These are phyloP conservation scores for Gryganskiella cystojenkinii DNA, from an alignment of 192 early-diverging fungal species.

Conservation along the genomic window DNA sequence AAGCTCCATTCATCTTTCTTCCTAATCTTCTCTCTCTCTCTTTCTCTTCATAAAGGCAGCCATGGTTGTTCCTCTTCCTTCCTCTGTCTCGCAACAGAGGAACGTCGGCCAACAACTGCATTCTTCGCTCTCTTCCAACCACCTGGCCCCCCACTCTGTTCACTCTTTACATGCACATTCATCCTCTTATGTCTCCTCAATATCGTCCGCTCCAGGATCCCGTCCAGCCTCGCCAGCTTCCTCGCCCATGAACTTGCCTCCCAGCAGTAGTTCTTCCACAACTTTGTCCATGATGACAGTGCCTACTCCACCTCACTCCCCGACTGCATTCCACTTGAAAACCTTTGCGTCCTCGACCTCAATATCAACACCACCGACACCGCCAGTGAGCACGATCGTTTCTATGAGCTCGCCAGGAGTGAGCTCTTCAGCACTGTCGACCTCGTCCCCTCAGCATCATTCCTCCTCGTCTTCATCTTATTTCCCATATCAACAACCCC, in stretches of 20 bases:
- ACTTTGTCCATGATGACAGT: too few species aligned
- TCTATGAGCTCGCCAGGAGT: slow-evolving; percentile 25
- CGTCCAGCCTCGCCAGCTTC: slow-evolving; percentile 33
- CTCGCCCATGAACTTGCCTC: slow-evolving; percentile 24
- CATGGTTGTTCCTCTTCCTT: slow-evolving; percentile 28
- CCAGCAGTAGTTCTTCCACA: too few species aligned
- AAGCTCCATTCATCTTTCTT: neutral
- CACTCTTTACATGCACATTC: slow-evolving; percentile 6
- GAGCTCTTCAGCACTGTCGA: too few species aligned
- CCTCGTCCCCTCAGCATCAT: slow-evolving; percentile 1
- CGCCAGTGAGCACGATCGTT: slow-evolving; percentile 36
- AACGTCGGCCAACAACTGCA: slow-evolving; percentile 33
- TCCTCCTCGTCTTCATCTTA: slow-evolving; percentile 28
- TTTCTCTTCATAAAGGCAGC: neutral
- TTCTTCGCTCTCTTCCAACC: slow-evolving; percentile 34
- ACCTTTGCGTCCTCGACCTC: slow-evolving; percentile 34
- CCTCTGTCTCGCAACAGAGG: slow-evolving; percentile 28
- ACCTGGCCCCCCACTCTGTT: slow-evolving; percentile 31
- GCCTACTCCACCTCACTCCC: slow-evolving; percentile 39
- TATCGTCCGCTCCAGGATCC: slow-evolving; percentile 45
- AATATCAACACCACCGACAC: slow-evolving; percentile 25
- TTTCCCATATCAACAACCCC: slow-evolving; percentile 13
- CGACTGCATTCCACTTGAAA: slow-evolving; percentile 39
- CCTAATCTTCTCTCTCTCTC: neutral
- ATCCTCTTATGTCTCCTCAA: slow-evolving; percentile 50